Evolutionary conservation across 1,139 yeast genomes (phyloP).

Genomic region (Blastobotrys capitulatus): DNA sequence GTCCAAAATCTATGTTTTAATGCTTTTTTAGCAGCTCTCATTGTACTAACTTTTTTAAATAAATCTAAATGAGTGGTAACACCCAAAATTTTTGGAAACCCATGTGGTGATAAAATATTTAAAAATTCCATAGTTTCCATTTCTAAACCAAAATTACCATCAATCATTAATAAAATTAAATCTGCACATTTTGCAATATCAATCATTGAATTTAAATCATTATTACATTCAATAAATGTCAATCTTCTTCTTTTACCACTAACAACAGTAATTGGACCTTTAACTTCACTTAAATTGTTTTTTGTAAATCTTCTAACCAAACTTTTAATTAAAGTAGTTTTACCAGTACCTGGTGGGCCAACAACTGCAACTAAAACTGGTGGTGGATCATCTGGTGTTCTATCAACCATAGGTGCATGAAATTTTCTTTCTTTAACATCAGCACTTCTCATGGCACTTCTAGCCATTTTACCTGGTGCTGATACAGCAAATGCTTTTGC

Average conservation of each 20-base stretch:
- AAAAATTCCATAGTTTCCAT: conserved; percentile 99
- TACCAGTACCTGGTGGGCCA: conserved; percentile 99
- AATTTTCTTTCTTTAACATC: conserved; percentile 77
- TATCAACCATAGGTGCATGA: conserved; percentile 96
- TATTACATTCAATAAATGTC: conserved; percentile 88
- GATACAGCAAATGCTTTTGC: conserved; percentile 93
- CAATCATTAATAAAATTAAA: conserved; percentile 79
- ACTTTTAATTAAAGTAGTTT: conserved; percentile 87
- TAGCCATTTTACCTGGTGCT: conserved; percentile 84
- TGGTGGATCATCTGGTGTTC: conserved; percentile 98
- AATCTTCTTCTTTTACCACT: conserved; percentile 91
- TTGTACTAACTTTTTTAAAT: conserved; percentile 82
- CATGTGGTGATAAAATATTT: conserved; percentile 94
- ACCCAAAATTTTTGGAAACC: conserved; percentile 97
- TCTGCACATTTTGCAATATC: conserved; percentile 97
- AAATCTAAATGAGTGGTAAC: conserved; percentile 94
- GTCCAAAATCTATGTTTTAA: conserved; percentile 97
- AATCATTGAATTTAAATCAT: conserved; percentile 91
- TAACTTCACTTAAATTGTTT: conserved; percentile 75
- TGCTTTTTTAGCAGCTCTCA: conserved; percentile 87
- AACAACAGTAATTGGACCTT: conserved; percentile 97
- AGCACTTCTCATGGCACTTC: conserved; percentile 76
- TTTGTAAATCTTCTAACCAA: conserved; percentile 86
- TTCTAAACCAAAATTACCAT: conserved; percentile 97
- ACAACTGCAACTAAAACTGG: conserved; percentile 95